Base-by-base conservation (phyloP, 2,329 filamentous ascomycete genomes). In the Verticillium klebahnii region DNA sequence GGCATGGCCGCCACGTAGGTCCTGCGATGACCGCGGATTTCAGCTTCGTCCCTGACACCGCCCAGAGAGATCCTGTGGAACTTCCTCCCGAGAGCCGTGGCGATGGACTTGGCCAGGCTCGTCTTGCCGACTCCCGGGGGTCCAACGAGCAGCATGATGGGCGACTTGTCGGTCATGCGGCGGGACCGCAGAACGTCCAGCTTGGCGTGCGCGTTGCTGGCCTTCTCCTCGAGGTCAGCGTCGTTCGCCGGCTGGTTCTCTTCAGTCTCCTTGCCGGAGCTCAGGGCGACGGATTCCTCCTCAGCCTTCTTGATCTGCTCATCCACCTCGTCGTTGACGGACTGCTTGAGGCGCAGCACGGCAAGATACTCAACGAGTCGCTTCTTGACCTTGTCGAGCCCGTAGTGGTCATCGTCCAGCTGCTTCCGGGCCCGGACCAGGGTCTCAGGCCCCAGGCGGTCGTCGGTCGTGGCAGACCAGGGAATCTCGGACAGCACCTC, bases 1-100 rank as follows among this genome's bases (percentile, higher is more conserved):
- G 95, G 95, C 94, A 99, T 97, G n/a, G 95, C 95, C 25, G 95
- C 95, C 62, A 99, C 95, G 72, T 99, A 99, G 0, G 95, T 99
- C 68, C 95, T 85, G 61, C 95, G 86, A 75, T 99, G 95, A 11
- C 95, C 95, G 63, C 95, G 87, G 63, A 99, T 98, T 77, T 99
- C 95, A 17, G 95, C 95, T 75, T 99, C 95, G 70, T 99, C 95
- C 60, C 95, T 85, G 3, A 99, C 94, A 68, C 95, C 95, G 64
- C 95, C 95, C 4, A 99, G 87, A 3, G 95, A 98, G 69, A 99
- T 97, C 56, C 95, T 88, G 75, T 99, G 94, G 75, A 99, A 99
- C 74, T 97, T 96, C 66, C 95, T 88, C 17, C 94, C 94, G 12
- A 99, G 83, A 1, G 95, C 93, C 17, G 91, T 91, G 2, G 95